phyloP scores from a whole-genome alignment of 805 yeast genomes.

The Metschnikowia lunata region DNA sequence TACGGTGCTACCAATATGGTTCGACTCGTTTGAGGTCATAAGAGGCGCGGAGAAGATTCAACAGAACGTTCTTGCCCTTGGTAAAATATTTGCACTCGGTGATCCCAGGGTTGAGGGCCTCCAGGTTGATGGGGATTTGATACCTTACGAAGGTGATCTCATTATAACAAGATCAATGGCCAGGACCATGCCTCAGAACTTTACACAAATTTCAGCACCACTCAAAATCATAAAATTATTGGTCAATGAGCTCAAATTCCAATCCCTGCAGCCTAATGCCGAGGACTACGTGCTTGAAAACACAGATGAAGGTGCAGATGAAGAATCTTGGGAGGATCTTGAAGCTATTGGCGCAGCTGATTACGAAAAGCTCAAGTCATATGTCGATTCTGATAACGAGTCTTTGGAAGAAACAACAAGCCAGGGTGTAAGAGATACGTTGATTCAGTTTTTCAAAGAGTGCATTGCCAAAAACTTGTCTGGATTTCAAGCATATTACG shows the following conservation, averaged over 20 bases:
- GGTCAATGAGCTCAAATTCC: constrained; percentile 63
- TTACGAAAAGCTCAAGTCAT: constrained; percentile 58
- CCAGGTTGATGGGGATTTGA: constrained; percentile 71
- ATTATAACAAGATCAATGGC: constrained; percentile 87
- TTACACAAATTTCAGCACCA: constrained; percentile 62
- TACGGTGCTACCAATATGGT: constrained; percentile 73
- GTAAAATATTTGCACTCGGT: constrained; percentile 55
- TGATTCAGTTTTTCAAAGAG: constrained; percentile 53
- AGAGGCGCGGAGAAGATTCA: constrained; percentile 73
- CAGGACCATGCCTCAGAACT: constrained; percentile 55
- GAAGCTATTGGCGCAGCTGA: constrained; percentile 62
- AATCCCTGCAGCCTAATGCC: constrained; percentile 48
- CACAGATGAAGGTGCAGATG: constrained; percentile 33
- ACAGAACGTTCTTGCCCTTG: constrained; percentile 65
- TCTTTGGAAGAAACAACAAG: constrained; percentile 28
- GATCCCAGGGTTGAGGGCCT: constrained; percentile 50
- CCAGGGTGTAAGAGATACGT: constrained; percentile 34
- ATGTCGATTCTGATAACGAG: constrained; percentile 43
- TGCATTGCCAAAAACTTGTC: constrained; percentile 47
- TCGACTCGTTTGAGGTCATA: constrained; percentile 72
- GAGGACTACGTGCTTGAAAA: constrained; percentile 29
- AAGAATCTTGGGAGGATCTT: constrained; percentile 69
- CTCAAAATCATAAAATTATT: constrained; percentile 70
- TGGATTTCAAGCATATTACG: constrained; percentile 51
- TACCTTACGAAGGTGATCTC: constrained; percentile 56